Conservation (phyloP, 2,329 filamentous ascomycete species). For the Aspergillus brunneoviolaceus region DNA sequence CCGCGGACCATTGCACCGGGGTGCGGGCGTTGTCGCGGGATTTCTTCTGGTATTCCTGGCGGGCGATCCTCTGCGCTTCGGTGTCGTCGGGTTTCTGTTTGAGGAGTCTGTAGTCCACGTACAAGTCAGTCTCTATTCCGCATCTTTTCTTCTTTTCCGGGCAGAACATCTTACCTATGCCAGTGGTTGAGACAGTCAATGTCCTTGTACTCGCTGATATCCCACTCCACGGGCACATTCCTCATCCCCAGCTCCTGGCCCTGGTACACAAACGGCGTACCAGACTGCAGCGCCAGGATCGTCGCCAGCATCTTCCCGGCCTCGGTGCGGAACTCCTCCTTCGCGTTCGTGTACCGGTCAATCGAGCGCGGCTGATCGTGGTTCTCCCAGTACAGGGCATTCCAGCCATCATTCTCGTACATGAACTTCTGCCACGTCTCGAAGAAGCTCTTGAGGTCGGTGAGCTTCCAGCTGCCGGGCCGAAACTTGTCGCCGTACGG, state of each 20-base stretch:
- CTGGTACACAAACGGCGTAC: conserved; percentile 68
- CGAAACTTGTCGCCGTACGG: conserved; percentile 50
- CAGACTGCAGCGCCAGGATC: conserved; percentile 57
- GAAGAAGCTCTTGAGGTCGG: conserved; percentile 54
- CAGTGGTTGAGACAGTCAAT: conserved; percentile 61
- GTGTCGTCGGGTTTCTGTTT: conserved; percentile 28
- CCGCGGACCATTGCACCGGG: conserved; percentile 69
- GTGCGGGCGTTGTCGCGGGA: conserved; percentile 67
- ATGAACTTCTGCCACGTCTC: conserved; percentile 61
- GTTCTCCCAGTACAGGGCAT: conserved; percentile 65
- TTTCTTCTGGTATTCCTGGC: conserved; percentile 40
- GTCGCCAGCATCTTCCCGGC: conserved; percentile 62
- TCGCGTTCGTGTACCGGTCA: conserved; percentile 55
- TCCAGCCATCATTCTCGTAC: conserved; percentile 62
- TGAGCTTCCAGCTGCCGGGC: conserved; percentile 48
- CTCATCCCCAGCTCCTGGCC: conserved; percentile 69
- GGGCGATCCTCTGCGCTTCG: conserved; percentile 29
- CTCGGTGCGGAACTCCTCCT: conserved; percentile 49
- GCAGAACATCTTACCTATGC: conserved; percentile 35
- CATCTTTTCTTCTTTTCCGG: too few species aligned
- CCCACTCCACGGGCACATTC: conserved; percentile 62
- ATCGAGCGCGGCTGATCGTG: conserved; percentile 65
- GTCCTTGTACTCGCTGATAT: conserved; percentile 67
- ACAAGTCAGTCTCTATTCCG: not conserved
- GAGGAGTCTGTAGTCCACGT: conserved; percentile 29